These are phyloP conservation scores for Monosporozyma unispora DNA, from an alignment of 805 yeast species.

Conservation along the genomic window DNA sequence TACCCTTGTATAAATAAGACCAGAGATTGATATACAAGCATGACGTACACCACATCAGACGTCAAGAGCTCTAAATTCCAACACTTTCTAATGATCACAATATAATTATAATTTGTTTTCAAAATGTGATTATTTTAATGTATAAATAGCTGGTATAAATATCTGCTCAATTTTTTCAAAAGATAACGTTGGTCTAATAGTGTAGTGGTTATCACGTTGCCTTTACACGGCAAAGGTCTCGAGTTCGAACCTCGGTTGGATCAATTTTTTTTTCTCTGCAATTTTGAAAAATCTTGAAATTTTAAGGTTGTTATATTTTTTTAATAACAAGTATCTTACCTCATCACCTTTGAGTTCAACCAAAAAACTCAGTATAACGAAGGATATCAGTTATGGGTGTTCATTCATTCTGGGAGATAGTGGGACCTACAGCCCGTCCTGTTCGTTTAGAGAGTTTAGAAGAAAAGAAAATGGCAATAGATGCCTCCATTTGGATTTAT, in stretches of 20 bases:
- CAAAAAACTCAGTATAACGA: not conserved
- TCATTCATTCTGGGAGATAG: slow-evolving; percentile 83
- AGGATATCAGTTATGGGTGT: slow-evolving; percentile 66
- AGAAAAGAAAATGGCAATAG: slow-evolving; percentile 78
- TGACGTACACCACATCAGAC: too few relatives aligned
- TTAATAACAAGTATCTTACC: not conserved
- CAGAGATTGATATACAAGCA: too few relatives aligned
- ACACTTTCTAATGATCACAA: too few relatives aligned
- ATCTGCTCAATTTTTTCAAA: too few relatives aligned
- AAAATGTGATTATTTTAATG: too few relatives aligned
- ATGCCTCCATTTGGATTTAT: slow-evolving; percentile 98
- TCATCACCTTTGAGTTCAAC: not conserved
- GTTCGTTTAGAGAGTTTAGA: slow-evolving; percentile 79
- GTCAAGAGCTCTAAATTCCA: too few relatives aligned
- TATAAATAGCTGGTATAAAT: too few relatives aligned
- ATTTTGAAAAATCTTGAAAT: not conserved
- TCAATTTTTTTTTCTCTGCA: slow-evolving; percentile 11
- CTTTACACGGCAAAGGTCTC: slow-evolving; percentile 35
- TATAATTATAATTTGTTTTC: not conserved
- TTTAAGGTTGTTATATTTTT: not conserved
- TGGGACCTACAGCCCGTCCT: slow-evolving; percentile 85
- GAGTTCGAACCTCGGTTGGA: slow-evolving; percentile 34
- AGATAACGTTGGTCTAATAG: slow-evolving; percentile 22
- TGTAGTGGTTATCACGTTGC: slow-evolving; percentile 35
- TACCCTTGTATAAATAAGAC: too few relatives aligned